Evolutionary conservation across 768 basidiomycete species (phyloP).

Genomic region (Coprinopsis strossmayeri): DNA sequence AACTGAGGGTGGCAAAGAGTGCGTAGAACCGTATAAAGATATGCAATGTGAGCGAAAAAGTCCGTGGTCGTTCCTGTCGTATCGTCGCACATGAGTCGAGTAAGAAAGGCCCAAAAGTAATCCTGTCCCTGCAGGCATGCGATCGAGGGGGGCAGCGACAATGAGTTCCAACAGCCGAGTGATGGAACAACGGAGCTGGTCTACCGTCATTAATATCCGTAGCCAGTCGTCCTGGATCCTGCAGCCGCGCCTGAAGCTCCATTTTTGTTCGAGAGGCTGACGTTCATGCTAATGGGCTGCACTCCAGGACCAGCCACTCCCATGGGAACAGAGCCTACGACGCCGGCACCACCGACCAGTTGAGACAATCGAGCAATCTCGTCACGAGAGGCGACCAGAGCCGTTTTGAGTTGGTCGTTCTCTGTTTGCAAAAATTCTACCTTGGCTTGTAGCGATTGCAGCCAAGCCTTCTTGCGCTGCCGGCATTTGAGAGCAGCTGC

Average conservation of each 20-base stretch:
- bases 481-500: conserved; percentile 97
- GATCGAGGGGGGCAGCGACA: background rate
- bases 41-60: background rate
- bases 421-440: conserved; percentile 90
- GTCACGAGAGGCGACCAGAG: conserved; percentile 83
- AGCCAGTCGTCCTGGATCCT: conserved; percentile 28
- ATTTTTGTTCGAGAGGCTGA: conserved; percentile 26
- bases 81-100: background rate
- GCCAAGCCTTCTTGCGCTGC: conserved; percentile 98
- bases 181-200: no score
- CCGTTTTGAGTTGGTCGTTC: conserved; percentile 88
- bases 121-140: background rate
- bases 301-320: conserved; percentile 25
- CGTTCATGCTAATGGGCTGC: conserved; percentile 42
- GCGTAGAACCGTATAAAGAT: conserved; percentile 7
- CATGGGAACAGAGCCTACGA: conserved; percentile 33
- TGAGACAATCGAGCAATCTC: conserved; percentile 82
- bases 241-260: conserved; percentile 21
- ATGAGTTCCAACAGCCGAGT: no score
- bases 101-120: background rate
- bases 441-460: conserved; percentile 85
- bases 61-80: background rate
- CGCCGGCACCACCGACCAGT: conserved; percentile 60
- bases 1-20: no score
- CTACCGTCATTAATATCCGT: conserved; percentile 26